Percentiles rank a stretch among this genome's conserved stretches.
Conservation (phyloP, 2,329 filamentous ascomycete genomes). For the Hypoxylon rubiginosum region DNA sequence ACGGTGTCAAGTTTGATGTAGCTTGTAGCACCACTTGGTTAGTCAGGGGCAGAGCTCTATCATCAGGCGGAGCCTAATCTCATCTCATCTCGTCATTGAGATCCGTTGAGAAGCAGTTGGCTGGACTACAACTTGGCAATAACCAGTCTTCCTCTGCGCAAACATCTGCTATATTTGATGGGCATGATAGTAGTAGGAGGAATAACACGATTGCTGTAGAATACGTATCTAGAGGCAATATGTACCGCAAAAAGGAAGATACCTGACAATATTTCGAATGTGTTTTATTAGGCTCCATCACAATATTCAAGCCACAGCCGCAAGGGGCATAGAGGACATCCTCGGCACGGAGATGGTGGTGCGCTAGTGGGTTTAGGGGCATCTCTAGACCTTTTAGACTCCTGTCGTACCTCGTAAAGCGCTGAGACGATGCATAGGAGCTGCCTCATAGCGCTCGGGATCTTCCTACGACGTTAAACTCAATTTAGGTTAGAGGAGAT, state of each 20-base stretch:
- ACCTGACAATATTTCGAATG: neutral
- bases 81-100: slow-evolving; percentile 8
- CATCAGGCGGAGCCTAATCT: neutral
- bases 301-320: slow-evolving; percentile 25
- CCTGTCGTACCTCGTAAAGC: slow-evolving; percentile 19
- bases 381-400: slow-evolving; percentile 15
- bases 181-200: neutral
- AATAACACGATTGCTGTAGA: neutral
- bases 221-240: too few species aligned
- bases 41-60: slow-evolving; percentile 5
- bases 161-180: neutral
- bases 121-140: neutral
- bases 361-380: slow-evolving; percentile 29
- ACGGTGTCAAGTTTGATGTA: slow-evolving; percentile 4
- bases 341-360: slow-evolving; percentile 4
- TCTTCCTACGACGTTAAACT: slow-evolving; percentile 35
- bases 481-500: slow-evolving; percentile 25
- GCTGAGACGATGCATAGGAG: slow-evolving; percentile 27
- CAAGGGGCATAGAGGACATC: slow-evolving; percentile 9
- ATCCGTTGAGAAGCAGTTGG: too few species aligned
- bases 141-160: neutral
- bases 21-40: slow-evolving; percentile 6
- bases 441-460: slow-evolving; percentile 37
- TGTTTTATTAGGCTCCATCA: slow-evolving; percentile 9
- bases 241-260: neutral